Evolutionary conservation across 2,329 filamentous ascomycete genomes (phyloP).

Genomic region (Trichophyton mentagrophytes): DNA sequence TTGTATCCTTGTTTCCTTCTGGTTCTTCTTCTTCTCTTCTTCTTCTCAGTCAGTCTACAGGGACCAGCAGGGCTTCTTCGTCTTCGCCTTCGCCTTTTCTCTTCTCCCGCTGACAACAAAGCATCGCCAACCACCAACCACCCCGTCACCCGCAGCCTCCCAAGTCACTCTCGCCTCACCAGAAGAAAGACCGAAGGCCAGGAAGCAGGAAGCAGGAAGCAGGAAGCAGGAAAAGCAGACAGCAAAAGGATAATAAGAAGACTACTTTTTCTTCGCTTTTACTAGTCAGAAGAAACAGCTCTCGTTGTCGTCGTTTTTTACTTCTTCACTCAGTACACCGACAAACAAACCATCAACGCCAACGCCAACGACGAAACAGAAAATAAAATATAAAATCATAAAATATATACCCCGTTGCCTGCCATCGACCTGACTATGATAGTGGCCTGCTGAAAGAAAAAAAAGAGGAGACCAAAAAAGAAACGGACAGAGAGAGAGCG

Average conservation of each 20-base stretch:
- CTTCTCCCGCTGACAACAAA: not conserved
- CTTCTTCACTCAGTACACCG: not conserved
- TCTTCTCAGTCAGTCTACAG: not conserved
- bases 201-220: not conserved
- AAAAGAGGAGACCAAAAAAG: not conserved
- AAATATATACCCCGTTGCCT: not conserved
- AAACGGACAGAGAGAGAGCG: not conserved
- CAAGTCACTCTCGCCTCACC: not conserved
- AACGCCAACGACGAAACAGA: not conserved
- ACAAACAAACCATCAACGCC: not conserved
- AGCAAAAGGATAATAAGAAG: not conserved
- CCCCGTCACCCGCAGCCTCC: not conserved
- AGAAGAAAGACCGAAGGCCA: not conserved
- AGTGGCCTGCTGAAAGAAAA: constrained; percentile 16
- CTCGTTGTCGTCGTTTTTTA: not conserved
- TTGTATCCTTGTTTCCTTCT: not conserved
- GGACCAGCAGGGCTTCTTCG: not conserved
- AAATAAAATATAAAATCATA: not conserved
- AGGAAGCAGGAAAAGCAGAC: not conserved
- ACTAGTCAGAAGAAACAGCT: not conserved
- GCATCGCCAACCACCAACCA: not conserved
- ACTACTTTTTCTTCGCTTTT: not conserved
- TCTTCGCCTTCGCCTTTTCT: too few species aligned
- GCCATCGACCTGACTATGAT: constrained; percentile 22
- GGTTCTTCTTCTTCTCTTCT: not conserved